Conservation (phyloP, 2,329 filamentous ascomycete genomes). For the Aspergillus floridensis region DNA sequence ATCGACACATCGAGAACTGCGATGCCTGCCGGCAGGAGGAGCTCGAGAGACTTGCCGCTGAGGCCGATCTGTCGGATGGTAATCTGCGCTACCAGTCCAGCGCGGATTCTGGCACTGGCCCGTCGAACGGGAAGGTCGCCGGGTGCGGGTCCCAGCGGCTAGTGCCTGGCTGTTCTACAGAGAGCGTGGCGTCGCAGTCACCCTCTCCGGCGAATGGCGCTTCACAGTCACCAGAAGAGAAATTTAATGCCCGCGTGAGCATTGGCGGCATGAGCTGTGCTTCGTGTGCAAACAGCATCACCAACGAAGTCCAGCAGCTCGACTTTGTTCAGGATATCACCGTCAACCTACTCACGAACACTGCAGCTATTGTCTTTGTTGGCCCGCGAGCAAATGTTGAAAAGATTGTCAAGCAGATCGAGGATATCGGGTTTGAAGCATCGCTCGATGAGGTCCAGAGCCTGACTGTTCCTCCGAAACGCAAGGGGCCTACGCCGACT, state of each 20-base stretch:
- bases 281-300: conserved; percentile 64
- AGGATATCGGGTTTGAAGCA: conserved; percentile 51
- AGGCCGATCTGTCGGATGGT: conserved; percentile 11
- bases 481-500: conserved; percentile 2
- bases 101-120: background rate
- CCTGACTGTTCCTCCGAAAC: conserved; percentile 6
- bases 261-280: conserved; percentile 74
- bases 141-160: conserved; percentile 2
- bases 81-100: background rate
- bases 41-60: conserved; percentile 20
- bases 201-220: conserved; percentile 1
- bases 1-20: conserved; percentile 49
- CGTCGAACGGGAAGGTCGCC: background rate
- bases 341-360: conserved; percentile 67
- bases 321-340: conserved; percentile 58
- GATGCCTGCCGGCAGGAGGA: conserved; percentile 48
- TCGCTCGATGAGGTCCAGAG: conserved; percentile 37
- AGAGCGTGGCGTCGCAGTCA: background rate
- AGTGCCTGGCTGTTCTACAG: background rate
- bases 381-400: conserved; percentile 48
- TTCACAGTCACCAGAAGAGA: conserved; percentile 6
- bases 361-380: conserved; percentile 59
- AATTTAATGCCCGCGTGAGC: conserved; percentile 40
- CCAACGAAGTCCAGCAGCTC: conserved; percentile 56
- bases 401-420: conserved; percentile 48